phyloP scores from a whole-genome alignment of 495 filamentous ascomycete species.

The Daldinia childiae region DNA sequence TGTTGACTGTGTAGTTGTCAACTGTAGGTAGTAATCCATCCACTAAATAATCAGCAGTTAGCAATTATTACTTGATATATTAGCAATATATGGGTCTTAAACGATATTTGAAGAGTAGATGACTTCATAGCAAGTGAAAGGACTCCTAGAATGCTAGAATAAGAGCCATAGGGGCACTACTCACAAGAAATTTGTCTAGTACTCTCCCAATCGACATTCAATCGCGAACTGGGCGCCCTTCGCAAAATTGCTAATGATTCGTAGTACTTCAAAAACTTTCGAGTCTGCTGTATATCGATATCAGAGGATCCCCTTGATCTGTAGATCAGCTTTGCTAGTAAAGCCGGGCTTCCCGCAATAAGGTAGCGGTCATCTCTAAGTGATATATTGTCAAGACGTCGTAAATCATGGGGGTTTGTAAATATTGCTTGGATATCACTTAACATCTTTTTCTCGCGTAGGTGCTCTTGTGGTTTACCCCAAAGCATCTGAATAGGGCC shows the following conservation, averaged over 20 bases:
- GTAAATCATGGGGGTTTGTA: not conserved
- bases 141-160: not conserved
- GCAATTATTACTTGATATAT: not conserved
- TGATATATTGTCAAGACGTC: conserved; percentile 5
- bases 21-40: conserved; percentile 42
- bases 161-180: not conserved
- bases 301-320: not conserved
- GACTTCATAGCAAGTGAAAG: not conserved
- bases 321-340: conserved; percentile 25
- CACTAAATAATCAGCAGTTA: conserved; percentile 19
- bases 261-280: conserved; percentile 34
- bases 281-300: conserved; percentile 28
- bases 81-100: not conserved
- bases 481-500: conserved; percentile 38
- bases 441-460: not conserved
- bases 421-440: not conserved
- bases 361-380: conserved; percentile 27
- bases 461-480: conserved; percentile 19
- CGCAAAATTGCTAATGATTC: conserved; percentile 41
- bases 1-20: conserved; percentile 39
- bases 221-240: conserved; percentile 39
- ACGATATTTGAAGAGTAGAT: not conserved
- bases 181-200: conserved; percentile 19
- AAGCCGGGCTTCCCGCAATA: conserved; percentile 27
- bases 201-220: conserved; percentile 32